phyloP scores from a whole-genome alignment of 139 green algal species.

The Chlorella sp. region DNA sequence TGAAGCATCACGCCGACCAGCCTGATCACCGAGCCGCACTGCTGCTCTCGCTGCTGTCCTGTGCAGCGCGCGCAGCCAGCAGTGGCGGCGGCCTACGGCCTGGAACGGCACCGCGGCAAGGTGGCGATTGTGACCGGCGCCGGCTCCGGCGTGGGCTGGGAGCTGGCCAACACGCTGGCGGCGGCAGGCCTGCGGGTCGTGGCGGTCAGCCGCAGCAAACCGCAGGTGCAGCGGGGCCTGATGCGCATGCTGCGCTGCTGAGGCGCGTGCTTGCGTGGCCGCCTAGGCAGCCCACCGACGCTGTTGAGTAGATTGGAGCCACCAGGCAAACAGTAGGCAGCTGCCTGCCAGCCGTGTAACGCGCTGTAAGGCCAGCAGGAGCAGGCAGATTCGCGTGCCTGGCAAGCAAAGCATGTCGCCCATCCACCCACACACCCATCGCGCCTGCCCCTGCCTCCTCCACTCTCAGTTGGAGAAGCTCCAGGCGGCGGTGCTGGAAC shows the following conservation, averaged over 20 bases:
- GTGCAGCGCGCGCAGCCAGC: not conserved
- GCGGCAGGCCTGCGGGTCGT: slow-evolving; percentile 78
- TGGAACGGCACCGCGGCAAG: slow-evolving; percentile 65
- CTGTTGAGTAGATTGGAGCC: too few relatives aligned
- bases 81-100: slow-evolving; percentile 1
- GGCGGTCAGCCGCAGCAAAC: slow-evolving; percentile 73
- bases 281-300: not conserved
- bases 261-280: not conserved
- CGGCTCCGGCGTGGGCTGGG: slow-evolving; percentile 78
- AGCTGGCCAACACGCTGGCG: slow-evolving; percentile 64
- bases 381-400: too few relatives aligned
- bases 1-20: not conserved
- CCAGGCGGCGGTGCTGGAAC: slow-evolving; percentile 62
- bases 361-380: too few relatives aligned
- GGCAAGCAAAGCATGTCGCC: too few relatives aligned
- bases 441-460: too few relatives aligned
- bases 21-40: too few relatives aligned
- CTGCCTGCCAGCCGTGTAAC: too few relatives aligned
- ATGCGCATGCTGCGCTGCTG: slow-evolving; percentile 1
- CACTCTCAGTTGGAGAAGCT: slow-evolving; percentile 74
- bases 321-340: too few relatives aligned
- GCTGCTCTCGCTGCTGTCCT: not conserved
- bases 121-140: slow-evolving; percentile 85
- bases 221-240: slow-evolving; percentile 36
- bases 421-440: not conserved